phyloP scores from a whole-genome alignment of 306 rosid species.

The Acacia crassicarpa region DNA sequence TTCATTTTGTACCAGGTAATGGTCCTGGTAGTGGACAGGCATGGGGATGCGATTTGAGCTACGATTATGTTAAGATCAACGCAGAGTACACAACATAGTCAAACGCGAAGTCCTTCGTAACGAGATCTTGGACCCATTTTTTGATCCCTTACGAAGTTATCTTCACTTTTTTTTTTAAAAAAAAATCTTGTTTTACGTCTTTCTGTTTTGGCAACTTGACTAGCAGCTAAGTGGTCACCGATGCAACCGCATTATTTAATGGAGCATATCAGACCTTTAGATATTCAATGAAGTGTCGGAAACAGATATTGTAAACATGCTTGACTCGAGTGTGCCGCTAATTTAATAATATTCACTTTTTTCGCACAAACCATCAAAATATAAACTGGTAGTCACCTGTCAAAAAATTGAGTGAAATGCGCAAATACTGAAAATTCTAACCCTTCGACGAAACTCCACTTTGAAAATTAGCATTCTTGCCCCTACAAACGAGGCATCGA shows the following conservation, averaged over 20 bases:
- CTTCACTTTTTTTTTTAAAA: neutral
- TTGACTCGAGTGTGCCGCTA: neutral
- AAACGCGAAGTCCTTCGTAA: neutral
- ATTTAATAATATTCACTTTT: neutral
- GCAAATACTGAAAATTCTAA: neutral
- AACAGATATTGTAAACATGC: neutral
- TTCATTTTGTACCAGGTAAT: conserved; percentile 51
- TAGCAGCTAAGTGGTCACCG: neutral
- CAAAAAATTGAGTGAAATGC: neutral
- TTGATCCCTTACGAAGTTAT: neutral
- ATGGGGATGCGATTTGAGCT: conserved; percentile 86
- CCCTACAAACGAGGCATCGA: neutral
- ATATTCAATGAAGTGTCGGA: neutral
- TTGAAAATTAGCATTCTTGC: neutral
- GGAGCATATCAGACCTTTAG: neutral
- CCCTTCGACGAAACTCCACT: neutral
- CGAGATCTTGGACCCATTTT: neutral
- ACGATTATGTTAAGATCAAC: conserved; percentile 82
- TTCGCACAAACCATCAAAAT: neutral
- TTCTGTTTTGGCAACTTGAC: neutral
- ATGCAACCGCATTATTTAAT: neutral
- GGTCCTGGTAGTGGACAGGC: conserved; percentile 83
- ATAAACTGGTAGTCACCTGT: neutral
- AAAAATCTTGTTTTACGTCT: neutral
- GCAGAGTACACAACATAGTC: conserved; percentile 59